These are phyloP conservation scores for Nicotiana noctiflora DNA, from an alignment of 257 asterid genomes.

Conservation along the genomic window DNA sequence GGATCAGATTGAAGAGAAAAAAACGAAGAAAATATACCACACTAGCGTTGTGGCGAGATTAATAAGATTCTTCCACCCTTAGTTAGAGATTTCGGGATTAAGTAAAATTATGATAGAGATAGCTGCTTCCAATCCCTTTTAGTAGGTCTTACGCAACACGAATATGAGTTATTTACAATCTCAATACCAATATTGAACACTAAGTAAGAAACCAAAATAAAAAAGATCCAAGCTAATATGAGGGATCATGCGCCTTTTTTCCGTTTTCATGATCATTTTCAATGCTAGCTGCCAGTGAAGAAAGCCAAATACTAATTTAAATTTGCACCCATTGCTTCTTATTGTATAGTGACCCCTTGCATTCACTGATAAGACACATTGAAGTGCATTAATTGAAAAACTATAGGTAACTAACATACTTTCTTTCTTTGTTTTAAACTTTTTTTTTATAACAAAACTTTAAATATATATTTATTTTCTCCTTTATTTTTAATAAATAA, in stretches of 20 bases:
- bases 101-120: no score
- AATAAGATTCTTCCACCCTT: no score
- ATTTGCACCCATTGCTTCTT: constrained; percentile 4
- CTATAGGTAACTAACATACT: background rate
- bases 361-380: background rate
- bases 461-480: no score
- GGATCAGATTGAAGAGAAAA: no score
- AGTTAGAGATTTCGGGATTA: no score
- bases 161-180: no score
- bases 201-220: no score
- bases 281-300: constrained; percentile 15
- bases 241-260: background rate
- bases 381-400: background rate
- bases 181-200: no score
- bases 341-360: background rate
- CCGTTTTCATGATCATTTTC: constrained; percentile 18
- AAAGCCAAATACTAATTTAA: background rate
- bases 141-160: no score
- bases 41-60: no score
- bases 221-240: background rate
- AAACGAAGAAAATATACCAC: no score
- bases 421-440: background rate
- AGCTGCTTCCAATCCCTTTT: no score
- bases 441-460: background rate
- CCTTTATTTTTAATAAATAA: background rate